These are phyloP conservation scores for Diospyros lotus DNA, from an alignment of 148 eudicot genomes.

Conservation along the genomic window DNA sequence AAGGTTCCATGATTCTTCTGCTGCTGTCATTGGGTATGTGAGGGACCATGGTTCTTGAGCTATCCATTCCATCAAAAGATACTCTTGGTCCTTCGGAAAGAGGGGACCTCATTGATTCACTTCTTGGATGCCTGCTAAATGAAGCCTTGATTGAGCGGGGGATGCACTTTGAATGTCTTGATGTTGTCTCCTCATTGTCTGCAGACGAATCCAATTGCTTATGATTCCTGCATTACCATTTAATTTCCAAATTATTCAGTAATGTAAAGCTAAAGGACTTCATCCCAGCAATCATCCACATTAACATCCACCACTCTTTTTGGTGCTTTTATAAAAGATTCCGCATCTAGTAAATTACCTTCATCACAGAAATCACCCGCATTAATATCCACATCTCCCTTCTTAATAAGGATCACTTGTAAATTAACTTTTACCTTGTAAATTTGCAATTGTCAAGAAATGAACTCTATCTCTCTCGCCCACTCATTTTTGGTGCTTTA, in stretches of 20 bases:
- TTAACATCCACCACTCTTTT: no score
- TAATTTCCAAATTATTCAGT: neutral
- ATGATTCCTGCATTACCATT: conserved; percentile 32
- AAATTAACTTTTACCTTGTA: neutral
- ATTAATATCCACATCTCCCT: no score
- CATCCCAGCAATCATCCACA: no score
- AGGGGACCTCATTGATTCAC: conserved; percentile 84
- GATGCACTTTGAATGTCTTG: conserved; percentile 57
- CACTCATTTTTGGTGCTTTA: no score
- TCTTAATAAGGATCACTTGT: no score
- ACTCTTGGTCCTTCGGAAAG: conserved; percentile 69
- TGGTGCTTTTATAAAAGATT: no score
- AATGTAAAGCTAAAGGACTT: no score
- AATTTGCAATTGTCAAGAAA: no score
- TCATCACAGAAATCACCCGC: no score
- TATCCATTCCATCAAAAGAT: conserved; percentile 48
- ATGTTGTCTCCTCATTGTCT: conserved; percentile 39
- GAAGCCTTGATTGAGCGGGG: conserved; percentile 65
- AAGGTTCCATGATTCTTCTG: conserved; percentile 56
- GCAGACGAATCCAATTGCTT: conserved; percentile 35
- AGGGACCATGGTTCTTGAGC: conserved; percentile 36
- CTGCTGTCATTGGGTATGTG: conserved; percentile 50
- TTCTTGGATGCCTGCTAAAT: conserved; percentile 54
- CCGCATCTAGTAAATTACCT: no score
- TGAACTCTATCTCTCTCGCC: no score